Conservation (phyloP, 2,329 filamentous ascomycete genomes). For the Verticillium isaacii region DNA sequence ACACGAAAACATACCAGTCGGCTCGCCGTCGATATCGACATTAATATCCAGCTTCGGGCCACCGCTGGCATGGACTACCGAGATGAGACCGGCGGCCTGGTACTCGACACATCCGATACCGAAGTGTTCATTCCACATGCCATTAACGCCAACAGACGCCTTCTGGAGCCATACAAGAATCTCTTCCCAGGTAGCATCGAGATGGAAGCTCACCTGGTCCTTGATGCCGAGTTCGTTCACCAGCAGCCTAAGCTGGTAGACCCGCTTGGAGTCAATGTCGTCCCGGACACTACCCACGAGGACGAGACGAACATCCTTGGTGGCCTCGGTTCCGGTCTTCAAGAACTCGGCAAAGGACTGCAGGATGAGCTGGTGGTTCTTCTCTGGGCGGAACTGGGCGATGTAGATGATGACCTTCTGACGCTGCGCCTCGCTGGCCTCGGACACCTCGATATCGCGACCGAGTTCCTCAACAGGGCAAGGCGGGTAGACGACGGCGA, state of each 20-base stretch:
- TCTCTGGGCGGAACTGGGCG: slow-evolving; percentile 94
- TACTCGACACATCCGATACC: slow-evolving; percentile 98
- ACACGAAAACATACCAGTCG: slow-evolving; percentile 58
- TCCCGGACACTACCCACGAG: slow-evolving; percentile 92
- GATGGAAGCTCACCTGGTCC: slow-evolving; percentile 79
- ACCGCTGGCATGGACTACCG: slow-evolving; percentile 88
- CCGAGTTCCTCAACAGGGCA: slow-evolving; percentile 85
- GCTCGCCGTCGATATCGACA: slow-evolving; percentile 68
- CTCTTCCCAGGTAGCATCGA: slow-evolving; percentile 84
- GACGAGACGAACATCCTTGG: slow-evolving; percentile 61
- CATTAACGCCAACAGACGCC: slow-evolving; percentile 85
- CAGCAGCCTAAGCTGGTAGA: slow-evolving; percentile 83
- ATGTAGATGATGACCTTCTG: slow-evolving; percentile 81
- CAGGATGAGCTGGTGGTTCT: slow-evolving; percentile 87
- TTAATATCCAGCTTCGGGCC: slow-evolving; percentile 95
- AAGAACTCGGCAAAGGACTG: slow-evolving; percentile 78
- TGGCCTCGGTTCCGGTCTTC: slow-evolving; percentile 46
- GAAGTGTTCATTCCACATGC: slow-evolving; percentile 99
- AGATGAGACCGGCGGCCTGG: slow-evolving; percentile 88
- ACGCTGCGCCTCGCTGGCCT: slow-evolving; percentile 62
- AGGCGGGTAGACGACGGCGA: slow-evolving; percentile 82
- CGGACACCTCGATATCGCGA: slow-evolving; percentile 65
- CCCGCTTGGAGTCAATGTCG: slow-evolving; percentile 70
- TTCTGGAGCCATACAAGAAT: slow-evolving; percentile 74
- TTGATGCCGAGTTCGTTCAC: slow-evolving; percentile 83